phyloP scores from a whole-genome alignment of 345 rosid genomes.

The Gossypioides kirkii region DNA sequence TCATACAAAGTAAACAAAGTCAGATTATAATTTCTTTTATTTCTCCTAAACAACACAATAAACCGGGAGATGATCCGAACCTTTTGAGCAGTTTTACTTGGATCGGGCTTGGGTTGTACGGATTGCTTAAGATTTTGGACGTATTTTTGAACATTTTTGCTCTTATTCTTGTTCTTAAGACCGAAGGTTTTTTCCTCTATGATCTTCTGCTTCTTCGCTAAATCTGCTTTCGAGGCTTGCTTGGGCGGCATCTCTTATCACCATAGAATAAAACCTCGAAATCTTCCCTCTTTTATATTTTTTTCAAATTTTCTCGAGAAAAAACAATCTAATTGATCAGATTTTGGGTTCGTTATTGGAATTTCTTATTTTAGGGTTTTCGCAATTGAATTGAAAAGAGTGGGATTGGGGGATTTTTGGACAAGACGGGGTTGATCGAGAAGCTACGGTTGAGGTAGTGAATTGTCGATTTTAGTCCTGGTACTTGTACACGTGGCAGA shows the following conservation, averaged over 20 bases:
- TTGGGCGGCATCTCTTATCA: slow-evolving; percentile 66
- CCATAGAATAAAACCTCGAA: slow-evolving; percentile 28
- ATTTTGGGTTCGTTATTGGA: neutral
- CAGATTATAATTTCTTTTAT: neutral
- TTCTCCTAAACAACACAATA: neutral
- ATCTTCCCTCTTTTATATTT: too few species aligned
- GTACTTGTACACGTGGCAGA: slow-evolving; percentile 14
- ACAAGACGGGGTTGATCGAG: slow-evolving; percentile 11
- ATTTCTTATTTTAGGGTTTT: neutral
- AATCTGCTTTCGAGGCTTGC: slow-evolving; percentile 58
- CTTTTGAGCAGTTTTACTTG: slow-evolving; percentile 41
- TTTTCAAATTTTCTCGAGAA: neutral
- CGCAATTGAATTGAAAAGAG: neutral
- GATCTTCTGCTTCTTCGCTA: slow-evolving; percentile 79
- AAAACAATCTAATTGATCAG: neutral
- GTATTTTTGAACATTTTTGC: slow-evolving; percentile 69
- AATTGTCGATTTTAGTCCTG: neutral
- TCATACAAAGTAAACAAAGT: neutral
- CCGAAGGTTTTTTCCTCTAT: slow-evolving; percentile 87
- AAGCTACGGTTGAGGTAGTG: neutral
- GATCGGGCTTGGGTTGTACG: slow-evolving; percentile 58
- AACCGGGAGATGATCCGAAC: slow-evolving; percentile 21
- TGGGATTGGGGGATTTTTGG: neutral
- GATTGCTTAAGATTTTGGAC: slow-evolving; percentile 59
- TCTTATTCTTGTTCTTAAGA: slow-evolving; percentile 72